These are phyloP conservation scores for Leccinum barrowsii DNA, from an alignment of 768 basidiomycete genomes.

Conservation along the genomic window DNA sequence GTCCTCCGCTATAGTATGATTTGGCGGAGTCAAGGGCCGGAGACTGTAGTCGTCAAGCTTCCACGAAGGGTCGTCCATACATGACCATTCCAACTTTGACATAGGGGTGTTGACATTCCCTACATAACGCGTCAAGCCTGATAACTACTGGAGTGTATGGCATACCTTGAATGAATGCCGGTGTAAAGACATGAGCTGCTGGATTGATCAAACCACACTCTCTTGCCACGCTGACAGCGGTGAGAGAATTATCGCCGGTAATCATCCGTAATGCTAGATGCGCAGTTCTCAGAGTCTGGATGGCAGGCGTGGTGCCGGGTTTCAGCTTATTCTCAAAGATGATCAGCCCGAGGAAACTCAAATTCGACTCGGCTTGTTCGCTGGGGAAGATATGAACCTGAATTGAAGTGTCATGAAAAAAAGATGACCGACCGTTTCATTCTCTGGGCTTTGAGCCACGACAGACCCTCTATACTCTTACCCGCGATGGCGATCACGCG, in stretches of 20 bases:
- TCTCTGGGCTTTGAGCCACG: constrained; percentile 96
- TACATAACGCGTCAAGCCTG: constrained; percentile 23
- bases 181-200: constrained; percentile 85
- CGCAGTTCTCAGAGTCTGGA: constrained; percentile 82
- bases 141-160: background rate
- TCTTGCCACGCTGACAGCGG: constrained; percentile 93
- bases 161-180: constrained; percentile 71
- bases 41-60: constrained; percentile 87
- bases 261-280: constrained; percentile 97
- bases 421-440: constrained; percentile 73
- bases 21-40: constrained; percentile 72
- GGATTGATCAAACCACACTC: constrained; percentile 90
- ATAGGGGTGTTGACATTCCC: constrained; percentile 50
- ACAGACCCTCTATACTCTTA: constrained; percentile 87
- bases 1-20: constrained; percentile 65
- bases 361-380: constrained; percentile 88
- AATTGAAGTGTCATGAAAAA: background rate
- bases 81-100: constrained; percentile 83
- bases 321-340: constrained; percentile 99
- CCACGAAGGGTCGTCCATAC: constrained; percentile 83
- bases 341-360: constrained; percentile 90
- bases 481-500: constrained; percentile 98
- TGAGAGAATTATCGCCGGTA: constrained; percentile 95
- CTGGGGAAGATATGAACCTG: constrained; percentile 38
- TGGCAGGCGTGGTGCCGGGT: constrained; percentile 84